Conservation (phyloP, 2,329 filamentous ascomycete species). For the Sporothrix phasma region DNA sequence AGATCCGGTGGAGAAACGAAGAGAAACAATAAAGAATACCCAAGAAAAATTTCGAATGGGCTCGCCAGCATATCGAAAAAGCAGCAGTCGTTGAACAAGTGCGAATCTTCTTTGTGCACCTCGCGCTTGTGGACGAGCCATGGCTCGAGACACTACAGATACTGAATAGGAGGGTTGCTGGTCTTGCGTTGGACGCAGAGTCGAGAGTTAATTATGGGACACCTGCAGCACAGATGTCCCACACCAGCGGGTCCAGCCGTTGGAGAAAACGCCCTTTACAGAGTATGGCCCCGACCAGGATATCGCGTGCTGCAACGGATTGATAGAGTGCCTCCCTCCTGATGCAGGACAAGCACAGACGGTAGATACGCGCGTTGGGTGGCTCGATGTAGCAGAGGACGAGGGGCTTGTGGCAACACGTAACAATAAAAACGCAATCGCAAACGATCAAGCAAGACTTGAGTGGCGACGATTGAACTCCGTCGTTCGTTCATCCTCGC, state of each 20-base stretch:
- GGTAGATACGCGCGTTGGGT: not conserved
- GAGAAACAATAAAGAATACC: not conserved
- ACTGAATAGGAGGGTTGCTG: not conserved
- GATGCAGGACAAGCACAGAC: not conserved
- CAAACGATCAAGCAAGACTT: not conserved
- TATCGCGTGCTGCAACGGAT: not conserved
- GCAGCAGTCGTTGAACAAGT: not conserved
- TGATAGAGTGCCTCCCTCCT: too few species aligned
- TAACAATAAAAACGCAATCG: not conserved
- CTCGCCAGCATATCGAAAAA: too few species aligned
- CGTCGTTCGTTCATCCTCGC: not conserved
- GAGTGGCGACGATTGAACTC: not conserved
- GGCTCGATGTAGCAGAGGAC: not conserved
- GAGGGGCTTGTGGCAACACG: not conserved
- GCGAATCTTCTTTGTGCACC: not conserved
- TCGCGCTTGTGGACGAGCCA: not conserved
- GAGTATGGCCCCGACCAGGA: not conserved
- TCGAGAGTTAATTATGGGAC: not conserved
- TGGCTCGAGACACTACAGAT: not conserved
- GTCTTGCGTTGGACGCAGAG: not conserved
- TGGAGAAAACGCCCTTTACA: not conserved
- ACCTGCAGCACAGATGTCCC: not conserved
- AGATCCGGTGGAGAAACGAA: not conserved
- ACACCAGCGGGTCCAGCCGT: conserved; percentile 3
- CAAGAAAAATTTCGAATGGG: not conserved